Evolutionary conservation across 306 rosid genomes (phyloP).

Genomic region (Rubus parviflorus): DNA sequence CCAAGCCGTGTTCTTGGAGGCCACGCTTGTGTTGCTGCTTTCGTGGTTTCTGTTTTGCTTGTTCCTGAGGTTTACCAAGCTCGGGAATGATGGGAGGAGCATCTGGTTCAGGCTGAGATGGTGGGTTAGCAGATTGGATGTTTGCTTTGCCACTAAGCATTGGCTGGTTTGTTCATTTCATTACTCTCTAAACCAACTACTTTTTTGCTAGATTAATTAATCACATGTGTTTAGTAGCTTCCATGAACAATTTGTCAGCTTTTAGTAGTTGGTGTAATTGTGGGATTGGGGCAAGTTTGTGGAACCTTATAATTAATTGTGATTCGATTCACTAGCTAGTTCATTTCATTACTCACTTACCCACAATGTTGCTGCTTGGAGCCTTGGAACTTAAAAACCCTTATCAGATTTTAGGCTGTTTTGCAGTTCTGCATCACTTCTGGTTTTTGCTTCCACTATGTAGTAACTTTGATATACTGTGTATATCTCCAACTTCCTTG

Average conservation of each 20-base stretch:
- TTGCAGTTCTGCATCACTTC: background rate
- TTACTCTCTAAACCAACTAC: background rate
- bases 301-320: background rate
- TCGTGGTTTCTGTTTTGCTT: slow-evolving; percentile 77
- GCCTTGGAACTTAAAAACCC: background rate
- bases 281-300: background rate
- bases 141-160: slow-evolving; percentile 89
- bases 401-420: background rate
- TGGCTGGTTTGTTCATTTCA: slow-evolving; percentile 70
- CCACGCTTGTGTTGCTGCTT: slow-evolving; percentile 66
- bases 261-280: background rate
- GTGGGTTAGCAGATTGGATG: slow-evolving; percentile 84
- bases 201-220: background rate
- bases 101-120: slow-evolving; percentile 80
- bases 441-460: background rate
- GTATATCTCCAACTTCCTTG: background rate
- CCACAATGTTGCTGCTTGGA: background rate
- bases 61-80: slow-evolving; percentile 60
- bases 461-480: background rate
- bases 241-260: background rate
- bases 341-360: background rate
- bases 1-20: slow-evolving; percentile 93
- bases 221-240: background rate
- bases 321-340: background rate
- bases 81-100: slow-evolving; percentile 60